Evolutionary conservation across 495 filamentous ascomycete genomes (phyloP), one percentile per base, ranked within the genome.

Genomic region (Penicillium roqueforti): DNA sequence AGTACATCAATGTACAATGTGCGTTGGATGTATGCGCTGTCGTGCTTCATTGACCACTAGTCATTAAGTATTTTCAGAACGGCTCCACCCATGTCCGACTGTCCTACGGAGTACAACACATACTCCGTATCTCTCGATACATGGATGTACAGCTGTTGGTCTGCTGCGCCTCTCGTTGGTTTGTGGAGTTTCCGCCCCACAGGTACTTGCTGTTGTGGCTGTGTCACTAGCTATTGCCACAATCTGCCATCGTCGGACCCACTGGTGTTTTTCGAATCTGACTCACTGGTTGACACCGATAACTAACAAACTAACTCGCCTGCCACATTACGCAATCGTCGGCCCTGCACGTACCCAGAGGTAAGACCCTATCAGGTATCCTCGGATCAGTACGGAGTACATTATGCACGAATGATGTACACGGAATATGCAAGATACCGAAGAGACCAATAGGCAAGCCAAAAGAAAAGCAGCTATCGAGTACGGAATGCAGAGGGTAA

Each of bases 401-500:
- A 23, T 23, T 4, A 23, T 23, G 22, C 22, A 23, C 22, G 22
- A 31, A 31, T 31, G 1, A 19, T 54, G 71, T 61, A 36, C 34
- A 16, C 54, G 41, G 26, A 48, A 71, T 61, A 40, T 41, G 26
- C 47, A 59, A 18, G 42, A 34, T 18, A 45, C 69, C 46, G n/a
- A 73, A 72, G 75, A 86, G 62, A 74, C 53, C 4, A 54, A 58
- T 48, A 28, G 60, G 25, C 51, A 68, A 34, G 29, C 32, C 6
- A 67, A 58, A 29, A 42, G 76, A 14, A 74, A 75, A n/a, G n/a
- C n/a, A n/a, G n/a, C n/a, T n/a, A n/a, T n/a, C n/a, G n/a, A n/a
- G n/a, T n/a, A n/a, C n/a, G n/a, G n/a, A n/a, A n/a, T 88, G 26
- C 76, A 80, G 51, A 71, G 62, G 10, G 66, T 73, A 0, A 71